Evolutionary conservation across 352 stramenopile species (phyloP).

Genomic region (Elongisporangium prolatum): DNA sequence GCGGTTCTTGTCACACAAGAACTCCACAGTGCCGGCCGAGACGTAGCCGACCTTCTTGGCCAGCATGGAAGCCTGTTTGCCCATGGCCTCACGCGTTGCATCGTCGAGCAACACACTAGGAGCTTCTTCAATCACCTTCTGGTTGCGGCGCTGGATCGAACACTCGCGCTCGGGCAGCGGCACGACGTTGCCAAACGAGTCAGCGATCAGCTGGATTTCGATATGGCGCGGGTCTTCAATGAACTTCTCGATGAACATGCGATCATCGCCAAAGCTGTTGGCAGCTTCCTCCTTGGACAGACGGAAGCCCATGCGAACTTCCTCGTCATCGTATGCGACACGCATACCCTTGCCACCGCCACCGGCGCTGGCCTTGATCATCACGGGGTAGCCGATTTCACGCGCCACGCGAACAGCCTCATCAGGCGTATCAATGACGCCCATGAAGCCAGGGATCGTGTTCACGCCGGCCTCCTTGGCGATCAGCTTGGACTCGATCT

Average conservation of each 20-base stretch:
- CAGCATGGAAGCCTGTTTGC: slow-evolving; percentile 88
- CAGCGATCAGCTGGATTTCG: slow-evolving; percentile 96
- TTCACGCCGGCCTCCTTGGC: slow-evolving; percentile 89
- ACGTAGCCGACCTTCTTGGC: slow-evolving; percentile 92
- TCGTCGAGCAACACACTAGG: slow-evolving; percentile 87
- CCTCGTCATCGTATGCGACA: slow-evolving; percentile 89
- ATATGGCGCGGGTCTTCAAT: slow-evolving; percentile 97
- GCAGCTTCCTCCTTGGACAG: slow-evolving; percentile 84
- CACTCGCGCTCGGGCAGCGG: slow-evolving; percentile 95
- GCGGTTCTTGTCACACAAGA: slow-evolving; percentile 94
- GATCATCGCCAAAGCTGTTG: slow-evolving; percentile 93
- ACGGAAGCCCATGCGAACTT: slow-evolving; percentile 84
- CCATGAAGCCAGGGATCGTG: slow-evolving; percentile 94
- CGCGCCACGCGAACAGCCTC: slow-evolving; percentile 84
- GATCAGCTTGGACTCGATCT: slow-evolving; percentile 95
- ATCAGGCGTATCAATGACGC: slow-evolving; percentile 70
- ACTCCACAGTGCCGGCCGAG: slow-evolving; percentile 96
- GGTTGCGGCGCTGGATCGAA: slow-evolving; percentile 95
- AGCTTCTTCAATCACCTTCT: slow-evolving; percentile 97
- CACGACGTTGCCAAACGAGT: slow-evolving; percentile 88
- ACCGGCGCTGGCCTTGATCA: slow-evolving; percentile 96
- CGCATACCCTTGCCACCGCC: slow-evolving; percentile 97
- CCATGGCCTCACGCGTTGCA: slow-evolving; percentile 80
- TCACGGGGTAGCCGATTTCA: slow-evolving; percentile 96
- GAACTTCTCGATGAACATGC: slow-evolving; percentile 97